Conservation (phyloP, 306 rosid genomes). For the Cucurbita moschata region DNA sequence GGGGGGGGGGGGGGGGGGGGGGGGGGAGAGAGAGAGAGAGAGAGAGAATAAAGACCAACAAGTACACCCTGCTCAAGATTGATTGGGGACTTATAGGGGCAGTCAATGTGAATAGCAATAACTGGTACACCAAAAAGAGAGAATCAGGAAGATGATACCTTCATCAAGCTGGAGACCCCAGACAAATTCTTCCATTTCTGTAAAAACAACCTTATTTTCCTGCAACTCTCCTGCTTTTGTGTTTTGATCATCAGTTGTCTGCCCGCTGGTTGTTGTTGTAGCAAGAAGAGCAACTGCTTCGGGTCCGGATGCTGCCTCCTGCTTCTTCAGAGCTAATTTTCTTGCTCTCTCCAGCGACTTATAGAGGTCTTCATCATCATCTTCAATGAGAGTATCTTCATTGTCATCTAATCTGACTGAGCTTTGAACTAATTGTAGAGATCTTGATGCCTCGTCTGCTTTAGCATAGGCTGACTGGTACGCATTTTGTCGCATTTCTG, state of each 20-base stretch:
- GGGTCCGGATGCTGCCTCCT: conserved; percentile 50
- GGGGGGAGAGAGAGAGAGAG: background rate
- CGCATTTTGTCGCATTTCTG: conserved; percentile 66
- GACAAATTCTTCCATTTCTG: conserved; percentile 98
- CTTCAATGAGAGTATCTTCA: conserved; percentile 39
- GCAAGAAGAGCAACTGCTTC: conserved; percentile 72
- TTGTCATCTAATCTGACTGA: conserved; percentile 43
- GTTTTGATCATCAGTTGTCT: conserved; percentile 38
- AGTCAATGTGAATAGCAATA: background rate
- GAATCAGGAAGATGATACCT: conserved; percentile 28
- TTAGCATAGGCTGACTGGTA: conserved; percentile 76
- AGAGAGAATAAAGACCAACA: background rate
- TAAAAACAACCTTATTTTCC: conserved; percentile 74
- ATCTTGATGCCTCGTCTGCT: conserved; percentile 82
- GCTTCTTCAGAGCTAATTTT: conserved; percentile 58
- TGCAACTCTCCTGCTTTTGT: conserved; percentile 41
- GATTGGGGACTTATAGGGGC: background rate
- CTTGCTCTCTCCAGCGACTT: conserved; percentile 76
- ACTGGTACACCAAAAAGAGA: background rate
- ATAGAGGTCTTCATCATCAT: conserved; percentile 78
- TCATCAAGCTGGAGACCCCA: conserved; percentile 92
- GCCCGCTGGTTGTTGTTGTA: conserved; percentile 26
- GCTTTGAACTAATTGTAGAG: conserved; percentile 43
- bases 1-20: background rate
- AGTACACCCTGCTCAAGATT: background rate